Percentiles rank a stretch among this genome's conserved stretches.
Evolutionary conservation across 495 filamentous ascomycete genomes (phyloP).

Genomic region (Trichoderma reesei): DNA sequence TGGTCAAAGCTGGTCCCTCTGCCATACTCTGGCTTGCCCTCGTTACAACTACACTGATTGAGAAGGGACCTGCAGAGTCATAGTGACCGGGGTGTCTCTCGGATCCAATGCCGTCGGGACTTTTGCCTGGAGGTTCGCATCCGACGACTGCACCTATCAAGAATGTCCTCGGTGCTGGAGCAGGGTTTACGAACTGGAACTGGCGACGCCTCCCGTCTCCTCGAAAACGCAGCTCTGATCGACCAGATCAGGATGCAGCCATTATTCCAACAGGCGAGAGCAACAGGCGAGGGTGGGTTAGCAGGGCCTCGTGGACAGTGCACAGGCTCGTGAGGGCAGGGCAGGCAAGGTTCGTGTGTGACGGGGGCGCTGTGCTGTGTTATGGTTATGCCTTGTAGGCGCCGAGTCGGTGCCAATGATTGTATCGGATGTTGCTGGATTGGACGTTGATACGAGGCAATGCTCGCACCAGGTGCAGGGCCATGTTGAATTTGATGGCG

Average conservation of each 20-base stretch:
- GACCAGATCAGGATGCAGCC: slow-evolving; percentile 8
- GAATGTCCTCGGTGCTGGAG: background rate
- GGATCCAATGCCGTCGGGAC: background rate
- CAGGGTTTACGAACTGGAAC: background rate
- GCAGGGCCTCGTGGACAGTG: background rate
- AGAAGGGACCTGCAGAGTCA: background rate
- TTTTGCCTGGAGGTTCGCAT: background rate
- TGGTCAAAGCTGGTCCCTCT: background rate
- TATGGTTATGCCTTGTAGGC: too few species aligned
- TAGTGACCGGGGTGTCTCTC: background rate
- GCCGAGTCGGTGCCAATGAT: too few species aligned
- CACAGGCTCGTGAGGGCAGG: background rate
- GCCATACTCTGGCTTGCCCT: background rate
- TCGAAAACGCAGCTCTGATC: background rate
- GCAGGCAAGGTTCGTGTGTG: background rate
- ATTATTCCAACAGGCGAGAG: background rate
- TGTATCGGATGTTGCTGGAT: too few species aligned
- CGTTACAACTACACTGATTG: background rate
- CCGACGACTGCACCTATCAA: background rate
- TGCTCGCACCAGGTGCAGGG: too few species aligned
- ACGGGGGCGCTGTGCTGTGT: too few species aligned
- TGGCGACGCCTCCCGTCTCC: background rate
- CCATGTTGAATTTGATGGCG: too few species aligned
- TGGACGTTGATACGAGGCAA: too few species aligned
- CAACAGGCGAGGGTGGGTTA: background rate